Evolutionary conservation across 306 rosid species (phyloP).

Genomic region (Cucurbita moschata): DNA sequence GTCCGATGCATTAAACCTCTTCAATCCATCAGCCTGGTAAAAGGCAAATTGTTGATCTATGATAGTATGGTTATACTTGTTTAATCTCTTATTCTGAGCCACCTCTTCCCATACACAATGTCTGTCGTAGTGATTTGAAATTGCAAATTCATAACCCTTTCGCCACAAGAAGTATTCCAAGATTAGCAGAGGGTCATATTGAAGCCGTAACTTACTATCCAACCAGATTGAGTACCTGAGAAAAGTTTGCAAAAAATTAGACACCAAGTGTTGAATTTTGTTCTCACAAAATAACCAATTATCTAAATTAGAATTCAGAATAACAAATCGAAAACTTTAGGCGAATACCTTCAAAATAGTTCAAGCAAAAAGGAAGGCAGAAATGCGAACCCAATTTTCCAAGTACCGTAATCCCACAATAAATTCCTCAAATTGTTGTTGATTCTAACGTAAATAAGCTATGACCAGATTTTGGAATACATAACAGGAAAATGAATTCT

Average conservation of each 20-base stretch:
- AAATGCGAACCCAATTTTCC: neutral
- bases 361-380: neutral
- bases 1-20: slow-evolving; percentile 60
- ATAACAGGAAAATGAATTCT: neutral
- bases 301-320: neutral
- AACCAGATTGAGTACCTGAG: slow-evolving; percentile 91
- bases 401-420: neutral
- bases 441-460: too few species aligned
- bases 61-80: slow-evolving; percentile 64
- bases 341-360: neutral
- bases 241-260: neutral
- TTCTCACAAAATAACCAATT: neutral
- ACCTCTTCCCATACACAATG: slow-evolving; percentile 97
- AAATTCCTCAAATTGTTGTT: neutral
- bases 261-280: neutral
- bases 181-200: slow-evolving; percentile 74
- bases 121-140: slow-evolving; percentile 88
- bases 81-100: slow-evolving; percentile 79
- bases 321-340: neutral
- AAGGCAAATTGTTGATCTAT: slow-evolving; percentile 66
- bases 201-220: slow-evolving; percentile 89
- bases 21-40: slow-evolving; percentile 77
- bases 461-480: neutral
- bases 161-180: slow-evolving; percentile 90
- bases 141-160: slow-evolving; percentile 74